These are phyloP conservation scores for Blastocystis hominis DNA, from an alignment of 352 stramenopile genomes.

Conservation along the genomic window DNA sequence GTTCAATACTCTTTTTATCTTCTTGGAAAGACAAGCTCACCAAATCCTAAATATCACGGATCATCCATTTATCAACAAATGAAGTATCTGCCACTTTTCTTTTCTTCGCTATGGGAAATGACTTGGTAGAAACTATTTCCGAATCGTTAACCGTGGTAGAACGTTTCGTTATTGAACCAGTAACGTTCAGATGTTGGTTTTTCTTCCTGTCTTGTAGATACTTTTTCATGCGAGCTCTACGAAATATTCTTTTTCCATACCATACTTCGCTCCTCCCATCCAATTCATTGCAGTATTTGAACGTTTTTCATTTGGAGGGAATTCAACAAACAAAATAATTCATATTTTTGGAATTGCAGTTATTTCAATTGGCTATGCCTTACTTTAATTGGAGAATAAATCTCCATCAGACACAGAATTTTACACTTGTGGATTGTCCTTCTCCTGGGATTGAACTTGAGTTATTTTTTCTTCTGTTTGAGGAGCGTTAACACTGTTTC, in stretches of 20 bases:
- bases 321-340: background rate
- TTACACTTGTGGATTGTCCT: background rate
- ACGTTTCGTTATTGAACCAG: background rate
- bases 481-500: background rate
- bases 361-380: too few species aligned
- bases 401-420: background rate
- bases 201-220: conserved; percentile 32
- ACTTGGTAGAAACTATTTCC: background rate
- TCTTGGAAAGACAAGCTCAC: background rate
- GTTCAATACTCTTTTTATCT: background rate
- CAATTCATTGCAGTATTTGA: conserved; percentile 16
- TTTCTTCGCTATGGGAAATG: background rate
- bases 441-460: background rate
- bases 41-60: background rate
- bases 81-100: background rate
- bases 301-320: background rate
- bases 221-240: conserved; percentile 39
- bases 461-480: too few species aligned
- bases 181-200: background rate
- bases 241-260: background rate
- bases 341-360: background rate
- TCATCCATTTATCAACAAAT: background rate
- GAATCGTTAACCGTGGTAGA: background rate
- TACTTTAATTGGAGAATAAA: too few species aligned
- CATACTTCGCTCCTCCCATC: conserved; percentile 44